A percentile compares a stretch with the other conserved stretches of the same genome.
phyloP scores from a whole-genome alignment of 2,329 filamentous ascomycete genomes.

The Penicillium sp. region DNA sequence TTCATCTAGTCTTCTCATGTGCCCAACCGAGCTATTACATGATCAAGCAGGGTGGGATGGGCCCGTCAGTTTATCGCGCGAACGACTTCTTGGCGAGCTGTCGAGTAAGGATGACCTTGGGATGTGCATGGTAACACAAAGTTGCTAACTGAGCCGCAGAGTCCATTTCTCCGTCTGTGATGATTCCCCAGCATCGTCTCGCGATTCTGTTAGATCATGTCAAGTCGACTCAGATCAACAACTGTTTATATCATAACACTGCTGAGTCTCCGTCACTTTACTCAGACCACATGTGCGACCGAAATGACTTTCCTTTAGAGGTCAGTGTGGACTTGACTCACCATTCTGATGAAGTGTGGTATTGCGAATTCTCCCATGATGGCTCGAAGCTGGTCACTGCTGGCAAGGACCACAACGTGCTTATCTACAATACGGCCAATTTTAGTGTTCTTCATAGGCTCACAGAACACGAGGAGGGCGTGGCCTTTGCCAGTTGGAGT shows the following conservation, averaged over 20 bases:
- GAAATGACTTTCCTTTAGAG: constrained; percentile 74
- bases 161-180: constrained; percentile 92
- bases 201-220: constrained; percentile 79
- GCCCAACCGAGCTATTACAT: constrained; percentile 74
- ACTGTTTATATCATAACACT: constrained; percentile 87
- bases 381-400: constrained; percentile 80
- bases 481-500: constrained; percentile 86
- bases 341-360: constrained; percentile 85
- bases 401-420: constrained; percentile 71
- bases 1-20: constrained; percentile 76
- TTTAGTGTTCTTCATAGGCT: constrained; percentile 67
- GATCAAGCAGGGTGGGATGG: constrained; percentile 82
- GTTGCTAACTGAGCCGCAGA: constrained; percentile 50
- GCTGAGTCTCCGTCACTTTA: constrained; percentile 79
- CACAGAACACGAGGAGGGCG: constrained; percentile 66
- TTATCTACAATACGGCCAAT: constrained; percentile 76
- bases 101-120: constrained; percentile 63
- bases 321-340: constrained; percentile 69
- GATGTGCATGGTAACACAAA: neutral
- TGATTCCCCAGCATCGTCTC: constrained; percentile 91
- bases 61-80: constrained; percentile 71
- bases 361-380: constrained; percentile 85
- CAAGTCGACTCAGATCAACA: constrained; percentile 78
- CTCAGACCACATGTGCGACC: constrained; percentile 81
- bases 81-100: constrained; percentile 73